Percentiles rank a stretch among this genome's conserved stretches.
Evolutionary conservation across 495 filamentous ascomycete genomes (phyloP).

Genomic region (Podospora australis): DNA sequence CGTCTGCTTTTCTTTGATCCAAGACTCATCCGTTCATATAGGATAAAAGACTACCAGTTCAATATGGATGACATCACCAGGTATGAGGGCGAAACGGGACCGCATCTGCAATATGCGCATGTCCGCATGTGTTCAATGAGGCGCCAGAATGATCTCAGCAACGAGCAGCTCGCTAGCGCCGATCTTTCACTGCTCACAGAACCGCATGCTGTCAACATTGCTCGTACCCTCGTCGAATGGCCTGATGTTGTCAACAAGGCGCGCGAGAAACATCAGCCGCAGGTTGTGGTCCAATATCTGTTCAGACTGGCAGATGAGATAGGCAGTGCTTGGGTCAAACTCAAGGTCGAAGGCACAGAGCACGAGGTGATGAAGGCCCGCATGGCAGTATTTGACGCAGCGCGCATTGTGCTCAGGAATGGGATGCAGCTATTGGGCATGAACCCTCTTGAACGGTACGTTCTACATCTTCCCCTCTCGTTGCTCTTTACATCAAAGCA

Average conservation of each 20-base stretch:
- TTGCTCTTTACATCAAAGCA: background rate
- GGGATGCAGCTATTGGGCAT: constrained; percentile 80
- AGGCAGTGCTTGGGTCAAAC: constrained; percentile 75
- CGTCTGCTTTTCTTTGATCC: background rate
- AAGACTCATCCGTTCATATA: too few relatives aligned
- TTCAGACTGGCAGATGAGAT: constrained; percentile 84
- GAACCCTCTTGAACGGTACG: constrained; percentile 61
- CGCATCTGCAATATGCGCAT: constrained; percentile 65
- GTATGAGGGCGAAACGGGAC: constrained; percentile 65
- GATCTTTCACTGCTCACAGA: constrained; percentile 54
- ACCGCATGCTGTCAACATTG: constrained; percentile 52
- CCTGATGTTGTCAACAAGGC: constrained; percentile 60
- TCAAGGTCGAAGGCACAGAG: constrained; percentile 70
- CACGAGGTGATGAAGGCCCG: constrained; percentile 66
- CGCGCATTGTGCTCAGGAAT: constrained; percentile 70
- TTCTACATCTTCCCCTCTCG: background rate
- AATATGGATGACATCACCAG: constrained; percentile 61
- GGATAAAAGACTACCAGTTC: constrained; percentile 59
- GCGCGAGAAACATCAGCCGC: constrained; percentile 58
- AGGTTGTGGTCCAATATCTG: constrained; percentile 69
- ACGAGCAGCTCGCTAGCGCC: constrained; percentile 49
- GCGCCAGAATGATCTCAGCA: constrained; percentile 44
- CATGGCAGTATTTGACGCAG: constrained; percentile 76
- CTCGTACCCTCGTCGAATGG: constrained; percentile 56
- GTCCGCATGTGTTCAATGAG: constrained; percentile 57